These are phyloP conservation scores for Smittium mucronatum DNA, from an alignment of 371 early-diverging fungal species.

Conservation along the genomic window DNA sequence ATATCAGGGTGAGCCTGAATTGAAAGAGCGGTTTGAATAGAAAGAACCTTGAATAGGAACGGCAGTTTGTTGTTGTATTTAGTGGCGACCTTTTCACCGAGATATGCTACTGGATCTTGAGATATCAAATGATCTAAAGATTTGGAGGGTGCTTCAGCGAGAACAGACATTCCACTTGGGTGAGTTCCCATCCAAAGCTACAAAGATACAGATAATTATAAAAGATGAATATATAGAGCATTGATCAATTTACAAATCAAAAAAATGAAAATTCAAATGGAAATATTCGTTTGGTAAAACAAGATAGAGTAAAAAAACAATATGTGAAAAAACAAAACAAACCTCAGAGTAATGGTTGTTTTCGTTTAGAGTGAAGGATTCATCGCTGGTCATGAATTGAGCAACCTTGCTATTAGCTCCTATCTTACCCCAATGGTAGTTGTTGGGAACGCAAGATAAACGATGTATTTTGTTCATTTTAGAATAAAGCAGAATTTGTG, in stretches of 20 bases:
- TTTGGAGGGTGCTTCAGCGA: constrained; percentile 15
- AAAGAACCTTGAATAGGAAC: constrained; percentile 93
- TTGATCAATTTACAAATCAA: too few relatives aligned
- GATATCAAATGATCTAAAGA: constrained; percentile 15
- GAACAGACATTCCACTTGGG: constrained; percentile 71
- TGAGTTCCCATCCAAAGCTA: constrained; percentile 98
- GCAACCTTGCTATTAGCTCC: constrained; percentile 75
- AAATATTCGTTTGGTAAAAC: background rate
- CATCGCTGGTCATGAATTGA: constrained; percentile 50
- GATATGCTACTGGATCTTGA: constrained; percentile 15
- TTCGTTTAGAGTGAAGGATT: constrained; percentile 39
- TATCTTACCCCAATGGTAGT: constrained; percentile 93
- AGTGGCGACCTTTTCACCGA: constrained; percentile 24
- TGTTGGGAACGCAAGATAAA: constrained; percentile 39
- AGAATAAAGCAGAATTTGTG: constrained; percentile 3
- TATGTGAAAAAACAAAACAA: constrained; percentile 4
- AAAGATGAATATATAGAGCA: too few relatives aligned
- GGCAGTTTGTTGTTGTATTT: constrained; percentile 72
- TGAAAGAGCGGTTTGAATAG: constrained; percentile 84
- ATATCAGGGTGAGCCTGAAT: constrained; percentile 98
- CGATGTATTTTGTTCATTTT: constrained; percentile 17
- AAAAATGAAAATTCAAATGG: background rate
- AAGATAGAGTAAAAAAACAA: background rate
- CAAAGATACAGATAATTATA: background rate
- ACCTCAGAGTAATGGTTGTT: constrained; percentile 84